These are phyloP conservation scores for Pilasporangium apinafurcum DNA, from an alignment of 352 stramenopile genomes.

Conservation along the genomic window DNA sequence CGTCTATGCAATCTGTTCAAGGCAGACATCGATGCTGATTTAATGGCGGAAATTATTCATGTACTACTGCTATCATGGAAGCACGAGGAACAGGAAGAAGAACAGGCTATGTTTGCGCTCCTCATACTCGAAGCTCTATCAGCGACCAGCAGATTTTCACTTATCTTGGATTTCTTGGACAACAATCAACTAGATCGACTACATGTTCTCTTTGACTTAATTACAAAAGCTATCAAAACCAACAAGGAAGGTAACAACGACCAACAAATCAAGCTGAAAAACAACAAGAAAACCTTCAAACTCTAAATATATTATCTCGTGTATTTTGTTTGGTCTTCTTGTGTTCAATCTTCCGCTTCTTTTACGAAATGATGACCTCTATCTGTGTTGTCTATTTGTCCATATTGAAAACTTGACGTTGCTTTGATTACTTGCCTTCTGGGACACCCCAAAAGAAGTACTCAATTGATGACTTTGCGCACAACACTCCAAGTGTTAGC, in stretches of 20 bases:
- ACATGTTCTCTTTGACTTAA: slow-evolving; percentile 18
- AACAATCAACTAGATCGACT: slow-evolving; percentile 54
- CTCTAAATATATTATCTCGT: slow-evolving; percentile 7
- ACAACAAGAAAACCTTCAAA: slow-evolving; percentile 8
- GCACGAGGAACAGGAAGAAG: slow-evolving; percentile 4
- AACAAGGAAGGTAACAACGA: neutral
- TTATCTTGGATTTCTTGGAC: slow-evolving; percentile 69
- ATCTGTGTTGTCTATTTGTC: neutral
- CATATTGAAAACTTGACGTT: slow-evolving; percentile 4
- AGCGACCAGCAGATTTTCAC: slow-evolving; percentile 37
- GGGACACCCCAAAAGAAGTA: slow-evolving; percentile 60
- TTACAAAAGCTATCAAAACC: neutral
- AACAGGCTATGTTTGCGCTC: slow-evolving; percentile 25
- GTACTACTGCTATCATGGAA: slow-evolving; percentile 30
- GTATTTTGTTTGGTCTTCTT: neutral
- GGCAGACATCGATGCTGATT: slow-evolving; percentile 61
- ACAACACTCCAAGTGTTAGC: slow-evolving; percentile 68
- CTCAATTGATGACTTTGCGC: slow-evolving; percentile 81
- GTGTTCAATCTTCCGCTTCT: no score
- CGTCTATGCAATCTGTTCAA: slow-evolving; percentile 51
- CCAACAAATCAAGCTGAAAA: slow-evolving; percentile 1
- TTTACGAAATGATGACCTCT: no score
- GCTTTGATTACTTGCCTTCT: slow-evolving; percentile 23
- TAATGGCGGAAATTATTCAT: slow-evolving; percentile 60
- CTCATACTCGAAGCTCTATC: slow-evolving; percentile 32